Percentiles rank a stretch among this genome's conserved stretches.
Conservation (phyloP, 2,329 filamentous ascomycete genomes). For the Microcyclospora tardicrescens region DNA sequence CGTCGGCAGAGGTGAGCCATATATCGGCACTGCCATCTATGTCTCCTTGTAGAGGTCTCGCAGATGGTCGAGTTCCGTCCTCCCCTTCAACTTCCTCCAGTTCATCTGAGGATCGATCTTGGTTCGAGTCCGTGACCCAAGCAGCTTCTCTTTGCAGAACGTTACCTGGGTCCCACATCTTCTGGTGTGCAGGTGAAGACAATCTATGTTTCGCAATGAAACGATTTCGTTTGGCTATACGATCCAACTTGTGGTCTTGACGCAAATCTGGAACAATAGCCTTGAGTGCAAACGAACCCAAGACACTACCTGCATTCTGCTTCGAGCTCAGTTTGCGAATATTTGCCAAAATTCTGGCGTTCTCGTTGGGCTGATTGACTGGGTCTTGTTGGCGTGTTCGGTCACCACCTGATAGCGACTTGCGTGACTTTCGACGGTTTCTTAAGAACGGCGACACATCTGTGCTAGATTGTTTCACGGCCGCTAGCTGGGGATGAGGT, state of each 20-base stretch:
- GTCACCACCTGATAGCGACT: too few relatives aligned
- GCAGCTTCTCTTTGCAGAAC: conserved; percentile 2
- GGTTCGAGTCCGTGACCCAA: conserved; percentile 13
- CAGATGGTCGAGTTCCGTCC: too few relatives aligned
- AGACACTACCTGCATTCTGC: conserved; percentile 3
- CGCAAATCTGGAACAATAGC: background rate
- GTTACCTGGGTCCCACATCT: background rate
- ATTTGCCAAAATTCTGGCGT: conserved; percentile 15
- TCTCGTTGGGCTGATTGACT: conserved; percentile 3
- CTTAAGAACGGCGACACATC: conserved; percentile 4
- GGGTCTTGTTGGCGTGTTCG: too few relatives aligned
- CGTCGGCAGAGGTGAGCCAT: conserved; percentile 20
- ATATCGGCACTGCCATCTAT: conserved; percentile 8
- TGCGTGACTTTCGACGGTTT: too few relatives aligned
- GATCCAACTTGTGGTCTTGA: background rate
- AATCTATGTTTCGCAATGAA: background rate
- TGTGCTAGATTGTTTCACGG: background rate
- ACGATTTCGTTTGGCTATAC: too few relatives aligned
- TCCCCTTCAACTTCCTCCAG: conserved; percentile 3
- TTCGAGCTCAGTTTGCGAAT: conserved; percentile 9
- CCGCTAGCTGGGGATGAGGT: too few relatives aligned
- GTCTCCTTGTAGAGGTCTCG: too few relatives aligned
- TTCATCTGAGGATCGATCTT: conserved; percentile 5
- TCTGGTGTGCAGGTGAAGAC: background rate
- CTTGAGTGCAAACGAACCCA: conserved; percentile 3